Conservation (phyloP, 306 rosid species). For the Potentilla sterilis region DNA sequence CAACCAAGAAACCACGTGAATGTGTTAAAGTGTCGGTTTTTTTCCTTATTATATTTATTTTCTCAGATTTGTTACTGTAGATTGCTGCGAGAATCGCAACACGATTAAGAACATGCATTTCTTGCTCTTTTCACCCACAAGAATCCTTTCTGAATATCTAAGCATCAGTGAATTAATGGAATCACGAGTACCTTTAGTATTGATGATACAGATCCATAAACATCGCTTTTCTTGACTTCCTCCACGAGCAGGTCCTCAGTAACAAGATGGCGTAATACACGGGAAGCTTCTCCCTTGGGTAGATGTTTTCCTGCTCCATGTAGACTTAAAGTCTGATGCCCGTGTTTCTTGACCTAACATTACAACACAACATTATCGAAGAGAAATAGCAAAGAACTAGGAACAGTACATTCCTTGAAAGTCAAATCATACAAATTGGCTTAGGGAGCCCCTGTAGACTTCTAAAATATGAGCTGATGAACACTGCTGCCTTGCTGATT, state of each 20-base stretch:
- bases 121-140: slow-evolving; percentile 9
- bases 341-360: slow-evolving; percentile 75
- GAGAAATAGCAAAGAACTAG: slow-evolving; percentile 18
- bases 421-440: slow-evolving; percentile 63
- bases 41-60: background rate
- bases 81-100: background rate
- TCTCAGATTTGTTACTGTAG: background rate
- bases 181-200: slow-evolving; percentile 60
- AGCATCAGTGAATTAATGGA: slow-evolving; percentile 14
- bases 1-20: background rate
- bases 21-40: background rate
- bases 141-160: slow-evolving; percentile 6
- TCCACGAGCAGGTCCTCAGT: slow-evolving; percentile 68
- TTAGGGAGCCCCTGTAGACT: slow-evolving; percentile 89
- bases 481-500: slow-evolving; percentile 67
- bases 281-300: slow-evolving; percentile 88
- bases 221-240: slow-evolving; percentile 91
- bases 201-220: slow-evolving; percentile 91
- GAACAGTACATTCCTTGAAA: slow-evolving; percentile 20
- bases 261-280: slow-evolving; percentile 86
- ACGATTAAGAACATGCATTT: slow-evolving; percentile 5
- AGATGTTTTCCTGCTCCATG: slow-evolving; percentile 94
- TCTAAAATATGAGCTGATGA: slow-evolving; percentile 88
- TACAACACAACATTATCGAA: slow-evolving; percentile 21
- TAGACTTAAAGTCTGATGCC: slow-evolving; percentile 64